Evolutionary conservation across 192 early-diverging fungal genomes (phyloP).

Genomic region (Neocallimastix lanati): DNA sequence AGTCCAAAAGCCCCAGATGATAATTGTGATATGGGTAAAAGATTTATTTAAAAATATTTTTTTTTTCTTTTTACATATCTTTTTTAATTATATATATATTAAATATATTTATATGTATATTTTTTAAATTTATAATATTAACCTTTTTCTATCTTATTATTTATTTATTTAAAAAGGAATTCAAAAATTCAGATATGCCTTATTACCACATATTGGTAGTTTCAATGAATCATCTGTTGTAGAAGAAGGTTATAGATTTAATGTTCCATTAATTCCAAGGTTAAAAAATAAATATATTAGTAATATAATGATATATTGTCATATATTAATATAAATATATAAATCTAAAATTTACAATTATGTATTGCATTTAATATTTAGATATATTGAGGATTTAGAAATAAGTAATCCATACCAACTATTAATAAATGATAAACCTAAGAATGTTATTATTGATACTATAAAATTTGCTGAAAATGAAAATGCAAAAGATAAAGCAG

Average conservation of each 20-base stretch:
- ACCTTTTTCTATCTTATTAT: too few relatives aligned
- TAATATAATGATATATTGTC: too few relatives aligned
- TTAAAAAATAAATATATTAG: background rate
- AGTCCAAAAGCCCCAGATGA: slow-evolving; percentile 66
- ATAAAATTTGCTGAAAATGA: slow-evolving; percentile 73
- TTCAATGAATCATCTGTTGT: slow-evolving; percentile 76
- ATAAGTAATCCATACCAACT: background rate
- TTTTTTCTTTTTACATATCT: too few relatives aligned
- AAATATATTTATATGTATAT: background rate
- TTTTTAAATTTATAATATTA: background rate
- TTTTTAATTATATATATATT: too few relatives aligned
- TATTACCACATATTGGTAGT: slow-evolving; percentile 69
- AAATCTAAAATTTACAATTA: too few relatives aligned
- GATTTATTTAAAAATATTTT: too few relatives aligned
- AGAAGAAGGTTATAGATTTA: slow-evolving; percentile 74
- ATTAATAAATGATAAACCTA: slow-evolving; percentile 21
- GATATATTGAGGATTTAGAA: slow-evolving; percentile 6
- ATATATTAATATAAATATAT: too few relatives aligned
- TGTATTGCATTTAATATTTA: too few relatives aligned
- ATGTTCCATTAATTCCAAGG: slow-evolving; percentile 48
- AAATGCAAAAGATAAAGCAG: slow-evolving; percentile 9
- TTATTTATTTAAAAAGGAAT: too few relatives aligned
- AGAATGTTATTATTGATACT: slow-evolving; percentile 78
- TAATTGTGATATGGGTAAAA: slow-evolving; percentile 43
- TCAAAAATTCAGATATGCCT: slow-evolving; percentile 73